These are phyloP conservation scores for Peniophora sp. DNA, from an alignment of 1,284 basidiomycete genomes.

Conservation along the genomic window DNA sequence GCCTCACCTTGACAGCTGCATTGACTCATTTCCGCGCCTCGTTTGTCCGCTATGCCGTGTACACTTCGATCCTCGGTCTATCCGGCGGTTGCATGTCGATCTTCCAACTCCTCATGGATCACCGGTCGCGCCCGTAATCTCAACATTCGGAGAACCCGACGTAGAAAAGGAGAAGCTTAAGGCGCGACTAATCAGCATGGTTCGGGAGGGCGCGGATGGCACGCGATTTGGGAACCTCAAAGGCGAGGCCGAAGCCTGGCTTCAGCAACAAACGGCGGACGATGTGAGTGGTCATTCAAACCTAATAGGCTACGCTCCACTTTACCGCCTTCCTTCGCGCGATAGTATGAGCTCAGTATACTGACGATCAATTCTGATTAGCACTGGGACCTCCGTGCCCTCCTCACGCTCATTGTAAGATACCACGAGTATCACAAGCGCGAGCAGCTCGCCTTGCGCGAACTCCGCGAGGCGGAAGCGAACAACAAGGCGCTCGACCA, in stretches of 20 bases:
- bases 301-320: not conserved
- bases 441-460: conserved; percentile 8
- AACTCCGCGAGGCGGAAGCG: conserved; percentile 8
- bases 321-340: not conserved
- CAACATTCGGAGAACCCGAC: conserved; percentile 2
- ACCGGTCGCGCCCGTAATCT: conserved; percentile 3
- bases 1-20: too few species aligned
- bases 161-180: conserved; percentile 9
- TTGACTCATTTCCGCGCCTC: conserved; percentile 22
- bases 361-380: conserved; percentile 2
- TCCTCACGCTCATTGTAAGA: conserved; percentile 12
- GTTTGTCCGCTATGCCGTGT: conserved; percentile 39
- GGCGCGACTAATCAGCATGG: conserved; percentile 9
- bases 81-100: conserved; percentile 38
- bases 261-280: conserved; percentile 8
- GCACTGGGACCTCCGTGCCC: conserved; percentile 14
- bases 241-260: conserved; percentile 10
- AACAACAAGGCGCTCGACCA: conserved; percentile 4
- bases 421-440: conserved; percentile 14
- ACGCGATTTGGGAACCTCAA: conserved; percentile 10
- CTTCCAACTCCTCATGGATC: conserved; percentile 7
- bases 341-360: not conserved
- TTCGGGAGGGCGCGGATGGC: conserved; percentile 13
- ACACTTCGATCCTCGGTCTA: conserved; percentile 26
- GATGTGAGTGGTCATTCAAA: conserved; percentile 7